These are phyloP conservation scores for Bipolaris sorokiniana DNA, from an alignment of 2,329 filamentous ascomycete species.

Conservation along the genomic window DNA sequence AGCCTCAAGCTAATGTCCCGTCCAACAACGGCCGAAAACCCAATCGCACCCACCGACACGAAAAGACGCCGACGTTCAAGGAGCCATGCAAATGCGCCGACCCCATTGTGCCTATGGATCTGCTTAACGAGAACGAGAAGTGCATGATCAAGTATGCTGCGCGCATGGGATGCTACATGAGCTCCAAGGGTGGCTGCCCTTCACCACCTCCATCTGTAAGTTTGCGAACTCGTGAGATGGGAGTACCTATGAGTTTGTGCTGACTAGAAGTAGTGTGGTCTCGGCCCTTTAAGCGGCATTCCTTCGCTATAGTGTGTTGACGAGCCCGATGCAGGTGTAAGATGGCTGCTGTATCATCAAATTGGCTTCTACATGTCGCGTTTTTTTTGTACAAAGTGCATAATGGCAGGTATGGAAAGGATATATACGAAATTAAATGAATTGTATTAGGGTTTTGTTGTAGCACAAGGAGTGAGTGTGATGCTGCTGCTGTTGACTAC, in stretches of 20 bases:
- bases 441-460: background rate
- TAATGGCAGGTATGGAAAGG: too few relatives aligned
- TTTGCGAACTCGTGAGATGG: background rate
- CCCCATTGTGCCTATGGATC: conserved; percentile 34
- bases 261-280: conserved; percentile 17
- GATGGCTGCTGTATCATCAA: background rate
- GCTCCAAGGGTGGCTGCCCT: conserved; percentile 25
- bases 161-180: conserved; percentile 24
- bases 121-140: conserved; percentile 31
- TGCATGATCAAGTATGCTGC: conserved; percentile 26
- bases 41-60: conserved; percentile 22
- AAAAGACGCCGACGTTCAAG: conserved; percentile 39
- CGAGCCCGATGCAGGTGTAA: background rate
- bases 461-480: background rate
- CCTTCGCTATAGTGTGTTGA: conserved; percentile 2
- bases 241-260: background rate
- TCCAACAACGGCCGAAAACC: conserved; percentile 1
- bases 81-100: conserved; percentile 30
- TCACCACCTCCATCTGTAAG: conserved; percentile 27
- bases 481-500: background rate
- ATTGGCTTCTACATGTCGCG: background rate
- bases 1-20: conserved; percentile 14
- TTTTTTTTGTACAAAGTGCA: background rate
- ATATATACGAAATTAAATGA: background rate
- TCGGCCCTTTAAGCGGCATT: conserved; percentile 15